phyloP scores from a whole-genome alignment of 1,284 basidiomycete species.

The Melanopsichium pennsylvanicum region DNA sequence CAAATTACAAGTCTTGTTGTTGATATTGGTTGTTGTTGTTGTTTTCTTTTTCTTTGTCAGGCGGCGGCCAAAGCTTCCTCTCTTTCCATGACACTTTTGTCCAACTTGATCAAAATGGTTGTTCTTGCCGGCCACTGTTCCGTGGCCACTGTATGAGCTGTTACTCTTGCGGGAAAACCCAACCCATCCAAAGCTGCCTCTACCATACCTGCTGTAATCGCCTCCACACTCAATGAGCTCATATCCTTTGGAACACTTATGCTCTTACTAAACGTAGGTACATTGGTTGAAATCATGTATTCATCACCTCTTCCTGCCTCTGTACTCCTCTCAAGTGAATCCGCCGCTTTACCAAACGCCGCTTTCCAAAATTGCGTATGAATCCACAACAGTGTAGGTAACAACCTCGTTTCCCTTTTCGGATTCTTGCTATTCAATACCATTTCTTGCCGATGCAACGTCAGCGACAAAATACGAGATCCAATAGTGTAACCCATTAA shows the following conservation, averaged over 20 bases:
- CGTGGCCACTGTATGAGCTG: constrained; percentile 90
- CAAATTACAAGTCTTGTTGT: too few species aligned
- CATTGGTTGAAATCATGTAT: constrained; percentile 99
- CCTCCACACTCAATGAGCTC: constrained; percentile 91
- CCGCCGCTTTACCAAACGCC: constrained; percentile 90
- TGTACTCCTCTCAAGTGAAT: constrained; percentile 92
- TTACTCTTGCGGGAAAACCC: constrained; percentile 93
- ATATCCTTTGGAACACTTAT: constrained; percentile 95
- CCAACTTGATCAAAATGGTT: constrained; percentile 64
- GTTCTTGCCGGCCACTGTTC: constrained; percentile 75
- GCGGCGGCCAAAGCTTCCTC: constrained; percentile 51
- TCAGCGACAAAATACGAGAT: constrained; percentile 42
- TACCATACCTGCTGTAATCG: constrained; percentile 94
- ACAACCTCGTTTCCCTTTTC: constrained; percentile 57
- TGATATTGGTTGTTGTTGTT: too few species aligned
- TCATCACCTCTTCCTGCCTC: constrained; percentile 84
- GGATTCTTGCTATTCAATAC: constrained; percentile 52
- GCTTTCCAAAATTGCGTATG: constrained; percentile 83
- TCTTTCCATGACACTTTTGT: constrained; percentile 58
- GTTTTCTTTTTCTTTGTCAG: too few species aligned
- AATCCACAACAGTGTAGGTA: constrained; percentile 61
- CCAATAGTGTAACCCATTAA: constrained; percentile 59
- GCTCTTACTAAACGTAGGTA: constrained; percentile 85
- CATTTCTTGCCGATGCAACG: constrained; percentile 53
- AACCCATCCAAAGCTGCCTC: constrained; percentile 95